Conservation (phyloP, 129 eudicot genomes). For the Flaveria brownii region DNA sequence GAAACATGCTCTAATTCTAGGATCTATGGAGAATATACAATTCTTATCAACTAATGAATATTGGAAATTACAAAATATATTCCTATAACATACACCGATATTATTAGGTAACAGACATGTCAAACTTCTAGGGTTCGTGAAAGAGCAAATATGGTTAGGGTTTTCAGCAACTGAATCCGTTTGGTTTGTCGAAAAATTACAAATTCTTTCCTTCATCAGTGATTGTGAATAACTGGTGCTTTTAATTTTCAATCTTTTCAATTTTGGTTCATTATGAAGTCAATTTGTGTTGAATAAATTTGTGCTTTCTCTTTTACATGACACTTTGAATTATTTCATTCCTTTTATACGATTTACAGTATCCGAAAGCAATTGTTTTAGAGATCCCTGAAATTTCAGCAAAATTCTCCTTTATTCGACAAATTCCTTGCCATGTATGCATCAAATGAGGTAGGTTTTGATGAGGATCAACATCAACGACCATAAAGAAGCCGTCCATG, state of each 20-base stretch:
- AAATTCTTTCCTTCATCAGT: no score
- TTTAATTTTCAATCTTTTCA: not conserved
- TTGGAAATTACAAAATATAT: no score
- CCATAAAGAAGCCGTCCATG: conserved; percentile 3
- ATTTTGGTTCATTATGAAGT: not conserved
- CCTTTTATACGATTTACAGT: conserved; percentile 10
- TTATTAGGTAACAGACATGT: no score
- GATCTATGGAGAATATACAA: no score
- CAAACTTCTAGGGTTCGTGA: no score
- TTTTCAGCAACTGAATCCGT: no score
- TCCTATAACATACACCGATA: no score
- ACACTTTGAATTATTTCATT: not conserved
- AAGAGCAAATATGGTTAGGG: no score
- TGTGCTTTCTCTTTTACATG: conserved; percentile 7
- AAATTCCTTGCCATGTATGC: conserved; percentile 14
- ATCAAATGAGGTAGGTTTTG: not conserved
- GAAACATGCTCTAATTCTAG: no score
- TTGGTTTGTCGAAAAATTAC: no score
- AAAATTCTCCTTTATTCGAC: conserved; percentile 16
- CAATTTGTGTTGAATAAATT: not conserved
- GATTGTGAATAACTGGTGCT: no score
- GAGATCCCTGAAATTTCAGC: conserved; percentile 9
- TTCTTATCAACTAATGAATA: no score
- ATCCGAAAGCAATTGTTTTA: conserved; percentile 9
- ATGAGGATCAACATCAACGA: not conserved